Conservation (phyloP, 2,329 filamentous ascomycete genomes). For the Apiospora phragmitis region DNA sequence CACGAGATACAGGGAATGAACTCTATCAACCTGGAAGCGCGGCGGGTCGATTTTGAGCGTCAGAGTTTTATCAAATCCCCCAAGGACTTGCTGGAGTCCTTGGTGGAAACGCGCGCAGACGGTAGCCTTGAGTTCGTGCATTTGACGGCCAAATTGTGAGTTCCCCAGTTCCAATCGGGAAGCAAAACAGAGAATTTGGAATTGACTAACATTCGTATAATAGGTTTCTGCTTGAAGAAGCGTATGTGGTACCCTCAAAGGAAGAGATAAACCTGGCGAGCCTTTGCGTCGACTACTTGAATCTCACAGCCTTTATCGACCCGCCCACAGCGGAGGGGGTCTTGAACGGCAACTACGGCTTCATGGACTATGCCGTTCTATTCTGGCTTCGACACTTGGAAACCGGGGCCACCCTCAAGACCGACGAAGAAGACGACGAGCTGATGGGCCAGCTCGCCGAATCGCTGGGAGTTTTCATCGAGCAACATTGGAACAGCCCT, state of each 20-base stretch:
- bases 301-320: background rate
- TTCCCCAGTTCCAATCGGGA: background rate
- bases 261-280: constrained; percentile 17
- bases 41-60: constrained; percentile 29
- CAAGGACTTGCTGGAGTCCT: constrained; percentile 36
- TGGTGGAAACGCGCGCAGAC: constrained; percentile 31
- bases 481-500: constrained; percentile 8
- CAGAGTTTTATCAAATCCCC: constrained; percentile 25
- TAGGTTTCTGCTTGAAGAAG: background rate
- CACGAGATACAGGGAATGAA: constrained; percentile 41
- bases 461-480: constrained; percentile 10
- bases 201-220: background rate
- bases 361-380: constrained; percentile 16
- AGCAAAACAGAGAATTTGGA: background rate
- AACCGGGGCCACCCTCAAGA: background rate
- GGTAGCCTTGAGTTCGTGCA: constrained; percentile 38
- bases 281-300: constrained; percentile 10
- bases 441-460: background rate
- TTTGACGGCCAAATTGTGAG: constrained; percentile 30
- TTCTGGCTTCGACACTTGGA: constrained; percentile 15
- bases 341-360: constrained; percentile 11
- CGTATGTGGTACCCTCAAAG: constrained; percentile 19
- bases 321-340: background rate
- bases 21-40: constrained; percentile 31
- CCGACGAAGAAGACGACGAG: background rate